Base-by-base conservation (phyloP, 106 monocot genomes). In the Narthecium ossifragum region DNA sequence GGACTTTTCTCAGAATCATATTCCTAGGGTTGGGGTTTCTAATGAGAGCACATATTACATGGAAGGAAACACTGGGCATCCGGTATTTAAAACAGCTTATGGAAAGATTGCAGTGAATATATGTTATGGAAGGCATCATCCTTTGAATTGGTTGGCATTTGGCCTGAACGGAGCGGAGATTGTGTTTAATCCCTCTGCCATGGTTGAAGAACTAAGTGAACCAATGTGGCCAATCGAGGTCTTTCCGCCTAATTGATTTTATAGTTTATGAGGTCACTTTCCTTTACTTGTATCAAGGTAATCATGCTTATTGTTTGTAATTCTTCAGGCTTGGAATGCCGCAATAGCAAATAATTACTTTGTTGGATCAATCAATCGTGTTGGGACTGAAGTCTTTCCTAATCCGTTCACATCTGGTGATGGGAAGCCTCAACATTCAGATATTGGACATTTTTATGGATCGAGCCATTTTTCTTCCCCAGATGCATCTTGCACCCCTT, bases 181-280 rank as follows among this genome's bases (percentile, higher is more conserved):
- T 41, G 90, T 98, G 49, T 98, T 98, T 72, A 98, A 98, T 62
- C 96, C 96, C 10, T 98, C 96, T 37, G 96, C 96, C 14, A 98
- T 90, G 26, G 96, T 90, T 61, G 96, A 86, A 67, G 94, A 84
- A 62, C 82, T 98, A 12, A 90, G 90, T 59, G 90, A 98, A 58
- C 90, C 90, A 60, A 89, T 94, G 90, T 94, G 94, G 90, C 85
- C 89, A 12, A 88, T 93, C 63, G 88, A 93, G 88, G 92, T 92
- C 32, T 40, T 23, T 34, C 1, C 26, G 15, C 47, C 4, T 9
- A 4, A 17, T 26, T 21, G 40, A 6, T 12, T 14, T 21, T 24
- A 22, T 32, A 0, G n/a, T n/a, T n/a, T n/a, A n/a, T n/a, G n/a
- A n/a, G n/a, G n/a, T n/a, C n/a, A n/a, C 20, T 36, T 6, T 49